These are phyloP conservation scores for Metschnikowia orientalis DNA, from an alignment of 805 yeast genomes.

Conservation along the genomic window DNA sequence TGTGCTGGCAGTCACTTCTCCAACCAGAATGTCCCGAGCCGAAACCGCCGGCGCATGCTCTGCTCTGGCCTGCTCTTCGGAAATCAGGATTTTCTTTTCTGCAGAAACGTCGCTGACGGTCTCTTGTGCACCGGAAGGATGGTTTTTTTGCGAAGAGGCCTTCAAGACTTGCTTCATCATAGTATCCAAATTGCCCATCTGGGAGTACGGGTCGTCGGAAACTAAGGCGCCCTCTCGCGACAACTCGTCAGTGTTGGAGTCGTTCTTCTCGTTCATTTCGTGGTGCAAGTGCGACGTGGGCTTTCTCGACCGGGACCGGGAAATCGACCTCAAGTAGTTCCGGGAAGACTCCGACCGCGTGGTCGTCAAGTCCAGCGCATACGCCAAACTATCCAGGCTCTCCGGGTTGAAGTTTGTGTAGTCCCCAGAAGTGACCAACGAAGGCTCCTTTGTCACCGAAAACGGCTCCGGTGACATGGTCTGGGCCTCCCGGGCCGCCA, in stretches of 20 bases:
- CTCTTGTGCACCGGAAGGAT: conserved; percentile 2
- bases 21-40: no score
- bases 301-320: conserved; percentile 57
- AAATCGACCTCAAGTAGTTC: conserved; percentile 59
- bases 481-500: conserved; percentile 38
- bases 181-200: conserved; percentile 45
- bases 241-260: conserved; percentile 37
- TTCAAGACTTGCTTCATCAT: conserved; percentile 45
- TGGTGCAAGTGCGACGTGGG: conserved; percentile 9
- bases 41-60: not conserved
- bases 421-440: conserved; percentile 44
- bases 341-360: conserved; percentile 42
- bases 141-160: conserved; percentile 4
- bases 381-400: conserved; percentile 18
- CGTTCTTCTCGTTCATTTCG: conserved; percentile 23
- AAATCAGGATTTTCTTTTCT: not conserved
- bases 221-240: conserved; percentile 55
- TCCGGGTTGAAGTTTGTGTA: conserved; percentile 44
- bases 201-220: conserved; percentile 46
- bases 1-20: no score
- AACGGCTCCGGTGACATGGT: conserved; percentile 5
- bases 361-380: conserved; percentile 22
- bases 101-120: conserved; percentile 4
- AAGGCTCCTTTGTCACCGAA: conserved; percentile 28
- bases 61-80: not conserved